A percentile compares a stretch with the other conserved stretches of the same genome.
Conservation (phyloP, 2,329 filamentous ascomycete genomes). For the Phoma sp. region DNA sequence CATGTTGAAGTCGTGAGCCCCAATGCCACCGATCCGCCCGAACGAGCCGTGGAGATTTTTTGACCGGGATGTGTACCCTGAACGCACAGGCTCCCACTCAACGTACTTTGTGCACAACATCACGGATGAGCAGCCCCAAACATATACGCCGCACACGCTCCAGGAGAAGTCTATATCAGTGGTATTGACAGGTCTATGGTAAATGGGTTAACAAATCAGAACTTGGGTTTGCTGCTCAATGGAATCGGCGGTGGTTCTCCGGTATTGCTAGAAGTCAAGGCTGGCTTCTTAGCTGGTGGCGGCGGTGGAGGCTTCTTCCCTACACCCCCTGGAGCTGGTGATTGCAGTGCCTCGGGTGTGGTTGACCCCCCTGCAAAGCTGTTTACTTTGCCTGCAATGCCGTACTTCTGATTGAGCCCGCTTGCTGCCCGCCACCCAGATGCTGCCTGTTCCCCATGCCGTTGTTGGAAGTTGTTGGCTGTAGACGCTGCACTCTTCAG, state of each 20-base stretch:
- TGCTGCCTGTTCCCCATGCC: conserved; percentile 73
- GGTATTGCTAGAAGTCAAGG: conserved; percentile 48
- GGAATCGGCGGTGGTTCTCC: conserved; percentile 63
- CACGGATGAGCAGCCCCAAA: background rate
- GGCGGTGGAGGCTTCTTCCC: conserved; percentile 66
- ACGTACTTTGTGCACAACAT: background rate
- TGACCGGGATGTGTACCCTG: conserved; percentile 16
- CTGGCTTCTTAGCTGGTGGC: conserved; percentile 61
- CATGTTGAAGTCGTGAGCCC: background rate
- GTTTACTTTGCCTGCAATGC: conserved; percentile 59
- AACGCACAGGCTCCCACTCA: background rate
- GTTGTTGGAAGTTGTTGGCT: conserved; percentile 72
- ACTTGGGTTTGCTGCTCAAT: conserved; percentile 63
- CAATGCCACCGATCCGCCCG: conserved; percentile 8
- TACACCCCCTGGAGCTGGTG: conserved; percentile 41
- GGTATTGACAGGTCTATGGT: background rate
- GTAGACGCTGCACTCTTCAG: conserved; percentile 66
- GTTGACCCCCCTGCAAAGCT: conserved; percentile 42
- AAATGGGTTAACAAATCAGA: conserved; percentile 9
- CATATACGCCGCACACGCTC: background rate
- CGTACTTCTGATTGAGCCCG: conserved; percentile 68
- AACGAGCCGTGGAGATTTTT: background rate
- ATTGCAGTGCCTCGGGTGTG: conserved; percentile 30
- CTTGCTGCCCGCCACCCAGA: conserved; percentile 66
- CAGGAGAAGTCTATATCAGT: background rate